Base-by-base conservation (phyloP, 1,284 basidiomycete species). In the Marasmius sp. region DNA sequence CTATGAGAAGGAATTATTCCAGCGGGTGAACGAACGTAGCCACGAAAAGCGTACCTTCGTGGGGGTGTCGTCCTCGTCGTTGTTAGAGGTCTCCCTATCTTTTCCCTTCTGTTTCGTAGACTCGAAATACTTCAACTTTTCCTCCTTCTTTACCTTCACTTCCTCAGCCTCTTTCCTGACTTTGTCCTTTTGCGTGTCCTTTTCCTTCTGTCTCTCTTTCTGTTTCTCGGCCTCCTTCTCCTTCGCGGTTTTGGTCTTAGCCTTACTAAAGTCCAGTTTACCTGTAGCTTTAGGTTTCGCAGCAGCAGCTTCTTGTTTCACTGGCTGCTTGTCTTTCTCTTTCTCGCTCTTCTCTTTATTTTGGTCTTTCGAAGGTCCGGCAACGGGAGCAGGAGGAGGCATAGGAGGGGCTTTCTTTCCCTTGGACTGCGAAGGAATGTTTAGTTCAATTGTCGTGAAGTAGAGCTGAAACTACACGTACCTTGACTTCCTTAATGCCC, bases 221-320 rank as follows among this genome's bases (percentile, higher is more conserved):
- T 60, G 53, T 43, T 61, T 59, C 43, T 65, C 64, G 45, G 71
- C 68, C 53, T 71, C 75, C 47, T 69, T 74, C 36, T 66, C 65
- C 53, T 74, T 70, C 51, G 70, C 74, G 37, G 67, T 74, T 66
- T 85, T 85, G 3, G 76, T 64, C 71, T 84, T 87, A n/a, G 84
- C 81, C 66, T 85, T 89, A 69, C 82, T 82, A 77, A 86, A 91
- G 65, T 88, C 82, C 6, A 88, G 75, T 66, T 83, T 87, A 1
- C 86, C 86, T 8, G 80, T 78, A 6, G 76, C 67, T 67, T 84
- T 88, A 0, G 75, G 66, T 65, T 79, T 84, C 49, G 65, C 67
- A 37, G 70, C 68, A 18, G 66, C 47, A 20, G 68, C 54, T 34
- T 68, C 64, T 22, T 61, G 62, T 43, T 65, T 65, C 18, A 60